Evolutionary conservation across 768 basidiomycete genomes (phyloP), one percentile per base, ranked within the genome.

Genomic region (Mrakia blollopis): DNA sequence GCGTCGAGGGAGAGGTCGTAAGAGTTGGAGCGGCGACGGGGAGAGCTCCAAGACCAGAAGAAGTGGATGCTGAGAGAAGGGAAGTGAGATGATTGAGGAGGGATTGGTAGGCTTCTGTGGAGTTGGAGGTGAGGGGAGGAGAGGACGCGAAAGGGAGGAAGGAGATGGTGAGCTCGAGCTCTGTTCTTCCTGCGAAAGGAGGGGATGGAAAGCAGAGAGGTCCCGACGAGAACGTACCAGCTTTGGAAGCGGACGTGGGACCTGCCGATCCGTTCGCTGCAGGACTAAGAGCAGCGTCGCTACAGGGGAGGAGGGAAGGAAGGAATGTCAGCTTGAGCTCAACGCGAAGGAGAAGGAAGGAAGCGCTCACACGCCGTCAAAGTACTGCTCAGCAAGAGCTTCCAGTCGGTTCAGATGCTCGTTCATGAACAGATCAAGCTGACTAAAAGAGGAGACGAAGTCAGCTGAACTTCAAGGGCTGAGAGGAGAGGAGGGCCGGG

Each of bases 391-490:
- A 21, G 65, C 16, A 3, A 68, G 65, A n/a, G 23, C 18, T 30
- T 68, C 65, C 37, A 68, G 39, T 41, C 37, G 65, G 23, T 25
- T 39, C 1, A 68, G 65, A n/a, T 68, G 65, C 65, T 68, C 65
- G 39, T 68, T 68, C 65, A 68, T 39, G 25, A 68, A 68, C 7
- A 68, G 65, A 23, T 68, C 65, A 18, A 68, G 37, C 37, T 68
- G 65, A 10, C 65, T 68, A 25, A 23, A 21, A 5, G 25, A 9
- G 28, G 23, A 57, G 25, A n/a, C 25, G 57, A 57, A 25, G 6
- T 57, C 8, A 57, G 57, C 57, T 57, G 25, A 57, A n/a, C 25
- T 57, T 25, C n/a, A n/a, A n/a, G n/a, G 57, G 0, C 2, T 2
- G 57, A 54, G 25, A 16, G 5, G 52, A 54, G 18, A 28, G 28